Evolutionary conservation across 1,139 yeast species (phyloP).

Genomic region (Saccharomycopsis crataegensis): DNA sequence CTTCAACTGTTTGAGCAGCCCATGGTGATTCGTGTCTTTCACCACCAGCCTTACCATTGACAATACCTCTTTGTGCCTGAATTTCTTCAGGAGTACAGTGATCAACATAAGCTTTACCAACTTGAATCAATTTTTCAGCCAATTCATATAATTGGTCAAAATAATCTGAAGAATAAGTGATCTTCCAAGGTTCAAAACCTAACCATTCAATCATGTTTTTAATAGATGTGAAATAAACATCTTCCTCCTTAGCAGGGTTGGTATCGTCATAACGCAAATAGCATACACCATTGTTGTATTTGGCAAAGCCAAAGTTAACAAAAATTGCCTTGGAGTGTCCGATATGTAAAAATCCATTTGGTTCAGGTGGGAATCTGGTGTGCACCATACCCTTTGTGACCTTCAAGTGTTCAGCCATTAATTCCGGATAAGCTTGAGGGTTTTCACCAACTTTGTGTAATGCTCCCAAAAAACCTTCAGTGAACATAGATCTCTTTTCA

Average conservation of each 20-base stretch:
- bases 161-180: constrained; percentile 94
- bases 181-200: constrained; percentile 86
- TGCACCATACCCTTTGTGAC: constrained; percentile 75
- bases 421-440: constrained; percentile 81
- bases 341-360: constrained; percentile 92
- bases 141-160: constrained; percentile 80
- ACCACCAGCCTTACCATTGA: constrained; percentile 91
- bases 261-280: constrained; percentile 95
- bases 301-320: constrained; percentile 93
- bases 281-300: constrained; percentile 76
- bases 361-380: constrained; percentile 98
- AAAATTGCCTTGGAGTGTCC: constrained; percentile 98
- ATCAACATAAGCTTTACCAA: constrained; percentile 81
- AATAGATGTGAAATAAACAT: constrained; percentile 78
- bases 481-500: constrained; percentile 69
- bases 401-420: constrained; percentile 70
- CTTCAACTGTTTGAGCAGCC: constrained; percentile 63
- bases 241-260: constrained; percentile 98
- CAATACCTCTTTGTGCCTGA: constrained; percentile 82
- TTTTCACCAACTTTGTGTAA: constrained; percentile 94
- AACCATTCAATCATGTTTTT: constrained; percentile 84
- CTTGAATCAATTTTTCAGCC: constrained; percentile 70
- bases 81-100: constrained; percentile 92
- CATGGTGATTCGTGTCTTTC: constrained; percentile 78
- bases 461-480: constrained; percentile 93